Evolutionary conservation across 2,329 filamentous ascomycete genomes (phyloP).

Genomic region (Paracamarosporium sp.): DNA sequence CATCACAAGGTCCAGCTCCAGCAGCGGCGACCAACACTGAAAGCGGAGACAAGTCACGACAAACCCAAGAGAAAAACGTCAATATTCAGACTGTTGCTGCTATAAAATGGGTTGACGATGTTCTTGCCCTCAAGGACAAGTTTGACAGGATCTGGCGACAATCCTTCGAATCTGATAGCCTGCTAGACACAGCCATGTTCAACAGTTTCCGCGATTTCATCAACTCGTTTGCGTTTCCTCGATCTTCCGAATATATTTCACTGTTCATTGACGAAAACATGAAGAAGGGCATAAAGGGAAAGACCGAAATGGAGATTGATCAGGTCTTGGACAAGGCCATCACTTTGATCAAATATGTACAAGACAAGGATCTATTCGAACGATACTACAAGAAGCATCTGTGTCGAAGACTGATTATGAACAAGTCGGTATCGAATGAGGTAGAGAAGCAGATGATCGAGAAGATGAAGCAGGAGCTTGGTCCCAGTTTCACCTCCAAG

Average conservation of each 20-base stretch:
- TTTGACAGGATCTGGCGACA: constrained; percentile 80
- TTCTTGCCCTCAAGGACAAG: constrained; percentile 83
- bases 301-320: constrained; percentile 88
- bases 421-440: constrained; percentile 88
- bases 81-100: constrained; percentile 86
- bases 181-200: constrained; percentile 81
- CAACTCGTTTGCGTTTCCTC: constrained; percentile 73
- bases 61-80: constrained; percentile 55
- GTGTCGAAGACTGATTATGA: constrained; percentile 83
- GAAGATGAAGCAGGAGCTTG: constrained; percentile 96
- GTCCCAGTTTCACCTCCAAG: constrained; percentile 90
- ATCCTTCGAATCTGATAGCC: constrained; percentile 78
- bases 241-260: constrained; percentile 90
- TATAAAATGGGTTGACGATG: constrained; percentile 94
- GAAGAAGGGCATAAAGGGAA: constrained; percentile 91
- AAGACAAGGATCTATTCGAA: constrained; percentile 94
- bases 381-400: constrained; percentile 98
- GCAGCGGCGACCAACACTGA: constrained; percentile 47
- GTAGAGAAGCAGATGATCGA: constrained; percentile 95
- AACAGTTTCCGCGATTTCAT: constrained; percentile 93
- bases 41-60: constrained; percentile 59
- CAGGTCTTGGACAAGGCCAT: constrained; percentile 87
- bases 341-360: constrained; percentile 82
- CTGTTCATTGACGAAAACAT: constrained; percentile 97
- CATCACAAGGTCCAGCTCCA: constrained; percentile 55